Conservation (phyloP, 1,284 basidiomycete species). For the Cryptococcus deneoformans region DNA sequence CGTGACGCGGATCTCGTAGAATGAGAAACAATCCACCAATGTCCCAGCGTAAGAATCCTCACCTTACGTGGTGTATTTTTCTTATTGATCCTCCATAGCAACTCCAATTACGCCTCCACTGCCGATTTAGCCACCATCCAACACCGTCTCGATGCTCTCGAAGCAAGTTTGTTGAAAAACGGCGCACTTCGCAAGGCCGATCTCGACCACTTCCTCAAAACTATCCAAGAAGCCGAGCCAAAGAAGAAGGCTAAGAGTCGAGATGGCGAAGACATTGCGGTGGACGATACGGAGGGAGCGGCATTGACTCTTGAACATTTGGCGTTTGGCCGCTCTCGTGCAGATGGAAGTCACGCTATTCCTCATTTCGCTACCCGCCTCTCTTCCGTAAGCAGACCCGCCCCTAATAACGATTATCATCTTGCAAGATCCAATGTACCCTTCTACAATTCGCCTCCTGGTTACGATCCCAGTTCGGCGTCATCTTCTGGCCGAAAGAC, state of each 20-base stretch:
- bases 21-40: too few species aligned
- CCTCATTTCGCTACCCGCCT: slow-evolving; percentile 34
- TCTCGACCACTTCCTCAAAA: slow-evolving; percentile 40
- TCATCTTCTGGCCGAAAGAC: not conserved
- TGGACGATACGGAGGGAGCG: slow-evolving; percentile 50
- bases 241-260: slow-evolving; percentile 3
- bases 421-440: slow-evolving; percentile 18
- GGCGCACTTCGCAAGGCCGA: slow-evolving; percentile 43
- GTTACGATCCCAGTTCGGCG: not conserved
- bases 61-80: not conserved
- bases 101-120: slow-evolving; percentile 39
- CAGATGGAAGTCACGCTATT: slow-evolving; percentile 37
- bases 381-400: slow-evolving; percentile 27
- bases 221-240: slow-evolving; percentile 4
- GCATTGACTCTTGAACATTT: slow-evolving; percentile 50
- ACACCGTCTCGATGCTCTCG: slow-evolving; percentile 48
- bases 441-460: slow-evolving; percentile 4
- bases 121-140: slow-evolving; percentile 44
- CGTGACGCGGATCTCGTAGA: too few species aligned
- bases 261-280: slow-evolving; percentile 15
- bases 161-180: slow-evolving; percentile 42
- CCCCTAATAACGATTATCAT: slow-evolving; percentile 42
- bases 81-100: slow-evolving; percentile 1
- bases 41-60: too few species aligned
- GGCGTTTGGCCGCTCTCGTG: slow-evolving; percentile 46